Evolutionary conservation across 305 asterid species (phyloP).

Genomic region (Lippia alba): DNA sequence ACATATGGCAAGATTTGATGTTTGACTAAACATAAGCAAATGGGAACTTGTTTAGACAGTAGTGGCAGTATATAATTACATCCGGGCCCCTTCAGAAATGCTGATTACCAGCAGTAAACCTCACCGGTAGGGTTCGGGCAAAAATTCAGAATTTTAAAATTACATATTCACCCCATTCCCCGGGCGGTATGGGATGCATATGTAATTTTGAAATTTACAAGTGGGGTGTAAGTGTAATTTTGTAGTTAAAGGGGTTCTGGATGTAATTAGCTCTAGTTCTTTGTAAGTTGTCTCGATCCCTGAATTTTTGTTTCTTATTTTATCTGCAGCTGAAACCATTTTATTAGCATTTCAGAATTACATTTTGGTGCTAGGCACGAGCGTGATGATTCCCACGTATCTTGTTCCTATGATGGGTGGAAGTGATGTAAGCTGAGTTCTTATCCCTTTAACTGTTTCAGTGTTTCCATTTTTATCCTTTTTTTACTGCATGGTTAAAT

Average conservation of each 20-base stretch:
- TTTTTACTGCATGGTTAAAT: background rate
- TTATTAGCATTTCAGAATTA: constrained; percentile 95
- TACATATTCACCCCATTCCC: too few relatives aligned
- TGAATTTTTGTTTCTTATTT: constrained; percentile 27
- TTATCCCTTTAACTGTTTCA: background rate
- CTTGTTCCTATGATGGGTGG: constrained; percentile 97
- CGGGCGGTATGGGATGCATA: too few relatives aligned
- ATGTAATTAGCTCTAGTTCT: constrained; percentile 3
- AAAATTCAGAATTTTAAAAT: too few relatives aligned
- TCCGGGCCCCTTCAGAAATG: too few relatives aligned
- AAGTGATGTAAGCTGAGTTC: constrained; percentile 66
- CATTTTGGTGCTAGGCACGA: constrained; percentile 86
- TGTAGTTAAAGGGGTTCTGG: background rate
- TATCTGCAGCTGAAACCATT: constrained; percentile 91
- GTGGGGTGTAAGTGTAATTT: constrained; percentile 3
- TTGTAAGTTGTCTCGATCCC: constrained; percentile 20
- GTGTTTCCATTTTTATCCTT: background rate
- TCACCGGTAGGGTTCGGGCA: too few relatives aligned
- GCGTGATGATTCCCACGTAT: constrained; percentile 89
- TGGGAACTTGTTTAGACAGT: background rate
- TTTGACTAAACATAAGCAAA: background rate
- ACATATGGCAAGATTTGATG: constrained; percentile 2
- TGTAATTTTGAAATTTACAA: background rate
- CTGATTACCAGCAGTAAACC: too few relatives aligned
- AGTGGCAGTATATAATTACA: too few relatives aligned